Evolutionary conservation across 257 asterid genomes (phyloP).

Genomic region (Mentha longifolia): DNA sequence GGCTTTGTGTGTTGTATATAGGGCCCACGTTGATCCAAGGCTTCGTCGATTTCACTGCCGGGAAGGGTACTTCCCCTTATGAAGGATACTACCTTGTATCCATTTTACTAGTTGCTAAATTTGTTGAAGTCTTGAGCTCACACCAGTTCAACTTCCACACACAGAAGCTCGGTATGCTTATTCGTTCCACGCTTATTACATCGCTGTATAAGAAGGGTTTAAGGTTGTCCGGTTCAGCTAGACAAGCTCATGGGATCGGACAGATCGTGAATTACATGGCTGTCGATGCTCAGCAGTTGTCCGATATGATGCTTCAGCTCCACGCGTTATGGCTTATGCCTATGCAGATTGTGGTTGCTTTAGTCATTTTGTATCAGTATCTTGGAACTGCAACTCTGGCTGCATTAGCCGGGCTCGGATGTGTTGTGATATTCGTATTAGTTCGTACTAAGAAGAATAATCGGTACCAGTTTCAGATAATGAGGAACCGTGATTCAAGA

Average conservation of each 20-base stretch:
- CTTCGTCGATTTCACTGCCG: conserved; percentile 75
- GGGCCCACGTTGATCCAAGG: conserved; percentile 83
- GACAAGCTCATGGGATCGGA: conserved; percentile 92
- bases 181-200: conserved; percentile 79
- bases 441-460: conserved; percentile 64
- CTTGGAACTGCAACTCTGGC: conserved; percentile 65
- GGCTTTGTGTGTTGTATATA: conserved; percentile 77
- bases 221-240: conserved; percentile 76
- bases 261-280: conserved; percentile 97
- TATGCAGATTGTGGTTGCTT: conserved; percentile 67
- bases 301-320: conserved; percentile 94
- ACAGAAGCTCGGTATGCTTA: conserved; percentile 86
- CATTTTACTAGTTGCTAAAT: conserved; percentile 65
- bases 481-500: conserved; percentile 81
- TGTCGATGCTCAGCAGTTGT: conserved; percentile 93
- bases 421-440: conserved; percentile 56
- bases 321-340: conserved; percentile 91
- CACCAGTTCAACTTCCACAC: conserved; percentile 90
- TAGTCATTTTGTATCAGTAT: conserved; percentile 62
- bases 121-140: conserved; percentile 73
- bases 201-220: conserved; percentile 81
- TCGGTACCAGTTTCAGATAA: conserved; percentile 64
- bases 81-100: conserved; percentile 84
- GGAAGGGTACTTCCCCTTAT: conserved; percentile 52
- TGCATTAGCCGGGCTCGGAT: conserved; percentile 53